Base-by-base conservation (phyloP, 2,329 filamentous ascomycete species). In the Penicillium sp. region DNA sequence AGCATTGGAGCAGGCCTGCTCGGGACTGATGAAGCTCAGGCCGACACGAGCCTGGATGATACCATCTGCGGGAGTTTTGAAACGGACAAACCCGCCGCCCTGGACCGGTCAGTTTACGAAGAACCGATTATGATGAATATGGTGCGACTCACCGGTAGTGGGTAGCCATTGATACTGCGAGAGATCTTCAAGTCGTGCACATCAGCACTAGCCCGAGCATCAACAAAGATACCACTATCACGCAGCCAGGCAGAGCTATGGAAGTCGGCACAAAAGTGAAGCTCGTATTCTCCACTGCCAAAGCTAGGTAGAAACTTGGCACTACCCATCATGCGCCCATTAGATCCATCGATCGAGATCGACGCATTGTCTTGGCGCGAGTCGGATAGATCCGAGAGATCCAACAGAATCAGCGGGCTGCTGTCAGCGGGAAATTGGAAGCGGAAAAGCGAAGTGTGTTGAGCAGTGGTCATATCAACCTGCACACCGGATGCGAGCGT, bases 201-300 rank as follows among this genome's bases (percentile, higher is more conserved):
- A 4, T 69, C 68, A 1, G 70, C 65, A 47, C 76, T 79, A 2
- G 81, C 80, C 6, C 81, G 74, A 45, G 77, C 81, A 58, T 86
- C 78, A 5, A 74, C 75, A 59, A 79, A 87, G 28, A 86, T 74
- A 11, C 84, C 84, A 18, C 69, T 78, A 58, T 85, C 79, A 28
- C 76, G 70, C 5, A 86, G 64, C 0, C 66, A 61, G 2, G 77
- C 75, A 1, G 57, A 45, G 36, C 78, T 82, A 16, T 69, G 61
- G 55, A 87, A 86, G 52, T 87, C 84, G 0, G 80, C 81, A 56
- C 84, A 87, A 58, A 87, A 86, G 60, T 82, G 76, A 2, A 80
- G 65, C 8, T 68, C 66, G 56, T 82, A 87, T 2, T 60, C 72
- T 4, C 83, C 83, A 34, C 75, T 75, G 1, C 81, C 80, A 57